A percentile compares a stretch with the other conserved stretches of the same genome.
Evolutionary conservation across 2,329 filamentous ascomycete genomes (phyloP).

Genomic region (Colletotrichum navitas): DNA sequence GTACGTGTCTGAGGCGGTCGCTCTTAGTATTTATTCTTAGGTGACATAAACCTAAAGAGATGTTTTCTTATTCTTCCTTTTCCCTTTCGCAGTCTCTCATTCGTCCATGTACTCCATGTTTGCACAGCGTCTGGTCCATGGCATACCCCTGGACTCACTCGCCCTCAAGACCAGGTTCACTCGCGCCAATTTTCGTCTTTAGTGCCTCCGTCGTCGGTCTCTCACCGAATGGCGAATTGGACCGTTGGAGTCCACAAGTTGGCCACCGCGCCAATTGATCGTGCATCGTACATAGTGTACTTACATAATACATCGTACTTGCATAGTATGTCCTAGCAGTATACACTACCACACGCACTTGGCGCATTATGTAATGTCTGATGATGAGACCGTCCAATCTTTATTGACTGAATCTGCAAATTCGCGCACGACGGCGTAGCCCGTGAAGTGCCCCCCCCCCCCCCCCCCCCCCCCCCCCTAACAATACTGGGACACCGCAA

Average conservation of each 20-base stretch:
- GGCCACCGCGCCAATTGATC: no score
- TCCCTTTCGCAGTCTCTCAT: no score
- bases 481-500: background rate
- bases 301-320: background rate
- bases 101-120: background rate
- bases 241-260: background rate
- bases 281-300: no score
- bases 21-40: background rate
- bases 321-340: no score
- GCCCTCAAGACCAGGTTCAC: background rate
- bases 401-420: conserved; percentile 13
- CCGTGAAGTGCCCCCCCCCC: background rate
- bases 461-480: no score
- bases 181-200: conserved; percentile 1
- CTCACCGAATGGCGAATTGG: conserved; percentile 1
- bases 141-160: background rate
- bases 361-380: background rate
- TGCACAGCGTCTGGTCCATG: background rate
- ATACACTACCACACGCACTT: background rate
- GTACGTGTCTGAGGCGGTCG: no score
- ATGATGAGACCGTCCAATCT: conserved; percentile 8
- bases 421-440: background rate
- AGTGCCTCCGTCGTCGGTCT: background rate
- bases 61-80: background rate
- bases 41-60: conserved; percentile 3